Conservation (phyloP, 352 stramenopile genomes). For the Aphanomyces cochlioides region DNA sequence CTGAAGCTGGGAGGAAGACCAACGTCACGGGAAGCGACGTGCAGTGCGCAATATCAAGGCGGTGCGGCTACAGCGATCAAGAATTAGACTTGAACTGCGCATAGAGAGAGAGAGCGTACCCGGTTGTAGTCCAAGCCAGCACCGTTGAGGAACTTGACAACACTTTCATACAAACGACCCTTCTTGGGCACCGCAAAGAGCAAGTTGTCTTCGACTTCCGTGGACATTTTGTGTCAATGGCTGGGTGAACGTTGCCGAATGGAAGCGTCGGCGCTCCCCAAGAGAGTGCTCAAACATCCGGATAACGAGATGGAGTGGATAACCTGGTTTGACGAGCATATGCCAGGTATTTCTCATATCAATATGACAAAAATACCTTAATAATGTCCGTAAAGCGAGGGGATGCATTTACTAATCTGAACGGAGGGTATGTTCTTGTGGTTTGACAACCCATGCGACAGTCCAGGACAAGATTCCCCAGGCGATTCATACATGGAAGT, state of each 20-base stretch:
- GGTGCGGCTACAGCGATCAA: conserved; percentile 47
- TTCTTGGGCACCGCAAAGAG: conserved; percentile 98
- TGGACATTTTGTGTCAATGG: background rate
- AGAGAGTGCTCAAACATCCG: too few species aligned
- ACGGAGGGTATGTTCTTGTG: background rate
- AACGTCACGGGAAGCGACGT: conserved; percentile 93
- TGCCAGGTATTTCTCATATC: too few species aligned
- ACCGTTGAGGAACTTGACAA: conserved; percentile 93
- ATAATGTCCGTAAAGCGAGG: background rate
- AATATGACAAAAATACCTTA: background rate
- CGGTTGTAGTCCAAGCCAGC: conserved; percentile 95
- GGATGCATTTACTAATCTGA: background rate
- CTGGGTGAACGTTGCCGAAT: too few species aligned
- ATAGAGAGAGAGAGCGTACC: conserved; percentile 33
- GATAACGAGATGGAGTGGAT: too few species aligned
- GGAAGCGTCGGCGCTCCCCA: too few species aligned
- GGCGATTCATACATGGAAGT: conserved; percentile 25
- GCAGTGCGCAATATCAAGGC: conserved; percentile 92
- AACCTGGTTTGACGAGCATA: too few species aligned
- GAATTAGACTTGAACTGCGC: background rate
- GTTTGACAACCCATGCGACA: background rate
- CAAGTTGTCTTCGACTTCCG: conserved; percentile 50
- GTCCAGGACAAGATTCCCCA: too few species aligned
- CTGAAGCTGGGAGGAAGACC: conserved; percentile 95
- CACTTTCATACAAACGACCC: conserved; percentile 95